These are phyloP conservation scores for Cryptococcus sp. DNA, from an alignment of 1,284 basidiomycete genomes.

Conservation along the genomic window DNA sequence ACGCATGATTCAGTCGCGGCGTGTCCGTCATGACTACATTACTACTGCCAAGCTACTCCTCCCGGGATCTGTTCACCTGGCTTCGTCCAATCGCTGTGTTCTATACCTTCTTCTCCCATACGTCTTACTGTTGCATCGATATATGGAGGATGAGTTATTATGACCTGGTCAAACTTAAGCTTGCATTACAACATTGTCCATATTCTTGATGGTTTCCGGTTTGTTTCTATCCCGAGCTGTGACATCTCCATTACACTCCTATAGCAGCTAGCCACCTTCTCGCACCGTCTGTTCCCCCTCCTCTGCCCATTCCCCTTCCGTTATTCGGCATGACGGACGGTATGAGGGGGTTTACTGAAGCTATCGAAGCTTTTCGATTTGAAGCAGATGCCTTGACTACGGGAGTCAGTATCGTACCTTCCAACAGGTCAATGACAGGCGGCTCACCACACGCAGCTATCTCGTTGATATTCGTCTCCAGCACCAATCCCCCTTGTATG, in stretches of 20 bases:
- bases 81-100: too few species aligned
- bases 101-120: too few species aligned
- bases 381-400: conserved; percentile 31
- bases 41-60: too few species aligned
- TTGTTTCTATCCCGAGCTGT: too few species aligned
- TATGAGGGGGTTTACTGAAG: conserved; percentile 39
- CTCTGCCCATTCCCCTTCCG: conserved; percentile 18
- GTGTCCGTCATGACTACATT: too few species aligned
- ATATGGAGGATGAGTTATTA: too few species aligned
- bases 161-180: too few species aligned
- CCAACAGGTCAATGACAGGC: background rate
- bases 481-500: conserved; percentile 91
- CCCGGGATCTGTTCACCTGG: too few species aligned
- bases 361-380: conserved; percentile 41
- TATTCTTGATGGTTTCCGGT: too few species aligned
- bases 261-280: conserved; percentile 41
- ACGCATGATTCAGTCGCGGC: too few species aligned
- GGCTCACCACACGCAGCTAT: conserved; percentile 69
- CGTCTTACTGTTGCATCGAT: too few species aligned
- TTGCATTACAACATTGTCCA: too few species aligned
- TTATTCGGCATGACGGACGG: conserved; percentile 25
- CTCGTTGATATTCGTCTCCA: conserved; percentile 96
- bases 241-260: conserved; percentile 25
- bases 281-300: conserved; percentile 32
- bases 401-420: background rate